Evolutionary conservation across 164 flowering plant species (phyloP).

Genomic region (Berberis vulgaris): DNA sequence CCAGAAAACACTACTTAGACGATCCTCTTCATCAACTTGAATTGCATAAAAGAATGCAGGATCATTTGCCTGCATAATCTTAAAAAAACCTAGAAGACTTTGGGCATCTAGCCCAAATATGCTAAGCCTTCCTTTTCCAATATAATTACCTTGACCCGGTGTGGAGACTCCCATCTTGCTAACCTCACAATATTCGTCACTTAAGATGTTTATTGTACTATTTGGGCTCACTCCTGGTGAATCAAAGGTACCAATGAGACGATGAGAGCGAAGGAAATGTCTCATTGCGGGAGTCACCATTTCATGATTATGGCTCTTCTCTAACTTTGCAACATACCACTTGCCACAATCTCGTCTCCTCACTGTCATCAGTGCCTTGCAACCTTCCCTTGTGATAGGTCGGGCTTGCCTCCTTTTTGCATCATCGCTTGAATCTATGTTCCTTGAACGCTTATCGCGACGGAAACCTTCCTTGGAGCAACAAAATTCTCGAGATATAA

Average conservation of each 20-base stretch:
- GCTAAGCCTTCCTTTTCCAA: constrained; percentile 24
- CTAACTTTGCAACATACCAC: constrained; percentile 27
- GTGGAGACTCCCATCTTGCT: constrained; percentile 13
- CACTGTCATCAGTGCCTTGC: constrained; percentile 32
- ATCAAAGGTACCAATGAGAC: constrained; percentile 4
- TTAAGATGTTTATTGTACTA: constrained; percentile 6
- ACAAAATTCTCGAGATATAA: constrained; percentile 29
- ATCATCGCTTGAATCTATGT: constrained; percentile 18
- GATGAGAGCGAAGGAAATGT: constrained; percentile 29
- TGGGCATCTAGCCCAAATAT: constrained; percentile 28
- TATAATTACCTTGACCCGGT: constrained; percentile 17
- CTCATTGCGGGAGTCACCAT: constrained; percentile 27
- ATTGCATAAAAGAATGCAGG: constrained; percentile 30
- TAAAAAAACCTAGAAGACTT: constrained; percentile 25
- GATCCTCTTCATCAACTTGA: constrained; percentile 31
- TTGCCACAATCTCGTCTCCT: constrained; percentile 23
- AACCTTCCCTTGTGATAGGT: constrained; percentile 29
- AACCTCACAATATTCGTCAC: constrained; percentile 14
- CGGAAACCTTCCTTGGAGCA: constrained; percentile 35
- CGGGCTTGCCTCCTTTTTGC: constrained; percentile 24
- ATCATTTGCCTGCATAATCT: constrained; percentile 28
- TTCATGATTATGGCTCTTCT: constrained; percentile 29
- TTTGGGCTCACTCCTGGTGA: constrained; percentile 7
- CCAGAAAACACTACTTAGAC: constrained; percentile 38
- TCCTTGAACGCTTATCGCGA: constrained; percentile 19